phyloP scores from a whole-genome alignment of 1,284 basidiomycete genomes.

The Blastosporella zonata region DNA sequence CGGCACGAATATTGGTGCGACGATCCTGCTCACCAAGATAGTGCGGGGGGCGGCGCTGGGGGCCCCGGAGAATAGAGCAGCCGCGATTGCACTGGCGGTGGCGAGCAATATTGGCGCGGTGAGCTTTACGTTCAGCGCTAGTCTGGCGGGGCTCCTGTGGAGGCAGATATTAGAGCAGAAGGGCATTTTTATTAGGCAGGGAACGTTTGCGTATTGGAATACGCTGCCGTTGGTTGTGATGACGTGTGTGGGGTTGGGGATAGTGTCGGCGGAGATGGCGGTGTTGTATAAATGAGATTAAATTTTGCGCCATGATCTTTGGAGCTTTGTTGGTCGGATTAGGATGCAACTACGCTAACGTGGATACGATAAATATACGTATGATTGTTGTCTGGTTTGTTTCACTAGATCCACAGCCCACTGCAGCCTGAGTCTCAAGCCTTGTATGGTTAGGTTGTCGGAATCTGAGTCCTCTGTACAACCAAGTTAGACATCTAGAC shows the following conservation, averaged over 20 bases:
- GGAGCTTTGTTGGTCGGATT: not conserved
- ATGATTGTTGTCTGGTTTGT: too few species aligned
- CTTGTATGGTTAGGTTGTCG: too few species aligned
- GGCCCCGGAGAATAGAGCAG: constrained; percentile 33
- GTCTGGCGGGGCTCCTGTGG: constrained; percentile 91
- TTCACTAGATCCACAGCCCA: too few species aligned
- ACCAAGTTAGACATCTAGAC: too few species aligned
- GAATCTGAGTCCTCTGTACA: too few species aligned
- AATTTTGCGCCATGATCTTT: not conserved
- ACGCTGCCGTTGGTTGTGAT: constrained; percentile 51
- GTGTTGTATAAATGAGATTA: constrained; percentile 38
- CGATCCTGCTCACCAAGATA: constrained; percentile 76
- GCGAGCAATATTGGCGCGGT: constrained; percentile 93
- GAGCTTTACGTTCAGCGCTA: constrained; percentile 87
- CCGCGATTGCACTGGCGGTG: constrained; percentile 45
- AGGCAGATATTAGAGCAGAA: constrained; percentile 76
- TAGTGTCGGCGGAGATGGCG: constrained; percentile 67
- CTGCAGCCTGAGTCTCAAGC: too few species aligned
- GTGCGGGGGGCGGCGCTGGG: constrained; percentile 38
- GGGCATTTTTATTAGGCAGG: constrained; percentile 63
- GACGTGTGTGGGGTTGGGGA: constrained; percentile 48
- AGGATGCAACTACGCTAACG: too few species aligned
- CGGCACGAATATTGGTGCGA: constrained; percentile 95
- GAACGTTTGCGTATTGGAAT: constrained; percentile 77
- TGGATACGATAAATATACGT: too few species aligned